Evolutionary conservation across 768 basidiomycete species (phyloP), one percentile per base, ranked within the genome.

Genomic region (Aureoboletus auriporus): DNA sequence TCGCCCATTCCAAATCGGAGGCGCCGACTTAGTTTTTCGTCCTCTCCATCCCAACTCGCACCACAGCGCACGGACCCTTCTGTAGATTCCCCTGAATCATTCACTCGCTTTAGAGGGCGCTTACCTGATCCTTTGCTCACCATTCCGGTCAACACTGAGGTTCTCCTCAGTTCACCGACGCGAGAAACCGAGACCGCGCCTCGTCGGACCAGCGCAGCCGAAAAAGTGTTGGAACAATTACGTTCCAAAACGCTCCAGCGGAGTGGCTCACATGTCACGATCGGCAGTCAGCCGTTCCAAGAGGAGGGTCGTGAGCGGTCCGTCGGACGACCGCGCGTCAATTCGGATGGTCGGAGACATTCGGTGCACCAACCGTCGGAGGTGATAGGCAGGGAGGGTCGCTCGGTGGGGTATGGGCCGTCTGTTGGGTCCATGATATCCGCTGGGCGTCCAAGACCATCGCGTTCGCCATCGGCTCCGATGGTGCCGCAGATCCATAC

Each of bases 191-290:
- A 44, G 29, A 49, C 45, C 13, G 42, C 49, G 3, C 73, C 74
- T 8, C 75, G 82, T 48, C 68, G 80, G 47, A 68, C 78, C 4
- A 87, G 85, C 51, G 82, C 79, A 10, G 85, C 86, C 0, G 85
- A 88, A 60, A 79, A 76, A 43, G 78, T 83, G 1, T 69, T 88
- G 11, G 85, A 85, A 56, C 80, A 84, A 51, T 69, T 86, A 20
- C 75, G 80, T 12, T 77, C 66, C 52, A 74, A 77, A 43, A 80
- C 82, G 50, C 65, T 77, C n/a, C 78, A 76, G 47, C 76, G 76
- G 58, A 61, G 70, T 2, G 69, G 70, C 10, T 44, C 59, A 2
- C 57, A 42, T 11, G 34, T 52, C 27, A 49, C 49, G 3, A 12
- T 55, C 28, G 51, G 42, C 17, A 55, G 47, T 44, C 65, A 56